Conservation (phyloP, 108 stramenopile genomes). For the Schizochytrium sp. region DNA sequence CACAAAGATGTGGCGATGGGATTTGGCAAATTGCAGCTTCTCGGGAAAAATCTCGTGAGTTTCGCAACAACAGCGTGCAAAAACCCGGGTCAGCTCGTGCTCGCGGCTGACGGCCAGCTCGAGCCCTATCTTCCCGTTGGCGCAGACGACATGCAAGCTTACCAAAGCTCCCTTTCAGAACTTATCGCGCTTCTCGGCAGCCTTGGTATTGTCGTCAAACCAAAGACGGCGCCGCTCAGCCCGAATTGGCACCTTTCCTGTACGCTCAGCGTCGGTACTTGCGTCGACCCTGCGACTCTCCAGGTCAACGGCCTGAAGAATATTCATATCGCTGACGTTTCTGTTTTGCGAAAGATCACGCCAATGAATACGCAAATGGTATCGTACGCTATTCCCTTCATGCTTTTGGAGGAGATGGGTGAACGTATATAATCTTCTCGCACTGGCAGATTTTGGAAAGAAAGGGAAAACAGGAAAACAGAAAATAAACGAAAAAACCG, state of each 20-base stretch:
- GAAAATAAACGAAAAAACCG: too few relatives aligned
- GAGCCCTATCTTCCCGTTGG: conserved; percentile 2
- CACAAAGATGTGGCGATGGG: neutral
- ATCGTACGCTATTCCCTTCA: neutral
- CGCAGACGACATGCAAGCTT: neutral
- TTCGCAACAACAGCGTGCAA: neutral
- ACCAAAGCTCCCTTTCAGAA: neutral
- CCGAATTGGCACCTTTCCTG: conserved; percentile 11
- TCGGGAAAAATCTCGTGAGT: neutral
- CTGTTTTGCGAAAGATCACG: neutral
- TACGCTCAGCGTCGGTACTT: neutral
- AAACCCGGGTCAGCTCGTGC: neutral
- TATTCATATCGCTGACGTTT: neutral
- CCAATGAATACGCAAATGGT: conserved; percentile 11
- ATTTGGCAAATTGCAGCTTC: neutral
- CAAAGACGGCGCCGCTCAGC: neutral
- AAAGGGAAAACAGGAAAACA: too few relatives aligned
- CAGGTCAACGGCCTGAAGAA: neutral
- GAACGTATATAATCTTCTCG: too few relatives aligned
- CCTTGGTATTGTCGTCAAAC: neutral
- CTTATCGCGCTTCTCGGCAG: neutral
- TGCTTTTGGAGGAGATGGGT: neutral
- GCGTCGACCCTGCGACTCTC: neutral
- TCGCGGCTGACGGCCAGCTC: neutral
- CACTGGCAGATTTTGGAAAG: too few relatives aligned